Conservation (phyloP, 495 filamentous ascomycete species). For the Apiosordaria backusii region DNA sequence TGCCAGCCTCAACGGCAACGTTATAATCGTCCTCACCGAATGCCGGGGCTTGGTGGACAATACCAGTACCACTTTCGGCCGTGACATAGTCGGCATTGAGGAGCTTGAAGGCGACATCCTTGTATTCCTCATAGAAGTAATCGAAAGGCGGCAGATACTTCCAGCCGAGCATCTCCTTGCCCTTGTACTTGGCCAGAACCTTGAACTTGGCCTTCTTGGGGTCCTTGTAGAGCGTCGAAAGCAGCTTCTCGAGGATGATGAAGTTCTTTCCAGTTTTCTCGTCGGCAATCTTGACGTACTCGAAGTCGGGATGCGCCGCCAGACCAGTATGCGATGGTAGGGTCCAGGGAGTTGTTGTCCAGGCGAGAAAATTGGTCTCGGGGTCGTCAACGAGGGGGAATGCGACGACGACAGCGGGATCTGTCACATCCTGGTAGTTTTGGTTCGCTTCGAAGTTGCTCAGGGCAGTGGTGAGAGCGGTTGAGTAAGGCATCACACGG, state of each 20-base stretch:
- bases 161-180: constrained; percentile 87
- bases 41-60: constrained; percentile 92
- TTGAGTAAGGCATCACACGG: constrained; percentile 93
- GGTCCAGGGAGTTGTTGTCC: constrained; percentile 98
- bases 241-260: constrained; percentile 79
- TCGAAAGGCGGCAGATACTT: constrained; percentile 88
- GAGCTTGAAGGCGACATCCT: constrained; percentile 89
- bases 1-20: constrained; percentile 69
- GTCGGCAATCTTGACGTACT: constrained; percentile 90
- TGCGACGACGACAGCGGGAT: constrained; percentile 85
- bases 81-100: constrained; percentile 88
- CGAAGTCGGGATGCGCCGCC: constrained; percentile 82
- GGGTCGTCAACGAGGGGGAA: constrained; percentile 81
- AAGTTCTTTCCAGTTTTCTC: constrained; percentile 78
- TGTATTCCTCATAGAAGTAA: constrained; percentile 93
- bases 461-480: constrained; percentile 80
- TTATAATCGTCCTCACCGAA: constrained; percentile 98
- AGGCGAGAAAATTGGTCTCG: constrained; percentile 72
- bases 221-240: constrained; percentile 89
- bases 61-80: constrained; percentile 86
- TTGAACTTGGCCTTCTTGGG: constrained; percentile 97
- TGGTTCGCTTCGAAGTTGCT: constrained; percentile 94
- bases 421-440: constrained; percentile 91
- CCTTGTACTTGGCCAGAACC: constrained; percentile 75
- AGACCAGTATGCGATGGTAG: constrained; percentile 80